Evolutionary conservation across 2,329 filamentous ascomycete species (phyloP), one percentile per base, ranked within the genome.

Genomic region (Paecilomyces formosus): DNA sequence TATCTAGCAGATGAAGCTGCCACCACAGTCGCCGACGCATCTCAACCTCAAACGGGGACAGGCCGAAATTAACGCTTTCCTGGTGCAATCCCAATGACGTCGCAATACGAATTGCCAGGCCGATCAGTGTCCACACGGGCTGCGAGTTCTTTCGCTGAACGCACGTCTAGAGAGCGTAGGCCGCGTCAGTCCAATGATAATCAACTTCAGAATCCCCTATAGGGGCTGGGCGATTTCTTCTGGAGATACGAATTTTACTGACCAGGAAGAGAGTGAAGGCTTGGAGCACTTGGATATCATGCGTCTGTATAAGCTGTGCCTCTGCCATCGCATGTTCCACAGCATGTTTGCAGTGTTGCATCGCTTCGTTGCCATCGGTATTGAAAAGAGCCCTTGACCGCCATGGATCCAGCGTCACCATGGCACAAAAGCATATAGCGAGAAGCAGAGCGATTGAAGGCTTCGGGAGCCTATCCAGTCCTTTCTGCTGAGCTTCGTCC

Each of bases 11-110:
- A 22, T 57, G 57, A 15, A 64, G 51, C 18, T 62, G 60, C 63
- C 63, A 63, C 63, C 63, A 64, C 15, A 63, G 52, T 13, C 63
- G 61, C 24, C 59, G 54, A 13, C 63, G 63, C 49, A 62, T 60
- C 31, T 64, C 63, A 18, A 56, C 51, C 53, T 64, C 22, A 54
- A 59, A 61, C 3, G 63, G 63, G 2, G 55, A 57, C 4, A 64
- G 58, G n/a, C 58, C 60, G 7, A 60, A 59, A 31, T 45, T 39
- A 18, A 35, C 39, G 24, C 58, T 59, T 45, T 62, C 58, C 11
- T 60, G 58, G 55, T 64, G 63, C 21, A 63, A 33, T 18, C 61
- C 63, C 31, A 64, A 35, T 53, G 55, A 60, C 39, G 62, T 59
- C 13, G 60, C 59, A 21, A 60, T 63, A 22, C 63, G 63, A 15